Conservation (phyloP, 148 eudicot genomes). For the Camellia japonica region DNA sequence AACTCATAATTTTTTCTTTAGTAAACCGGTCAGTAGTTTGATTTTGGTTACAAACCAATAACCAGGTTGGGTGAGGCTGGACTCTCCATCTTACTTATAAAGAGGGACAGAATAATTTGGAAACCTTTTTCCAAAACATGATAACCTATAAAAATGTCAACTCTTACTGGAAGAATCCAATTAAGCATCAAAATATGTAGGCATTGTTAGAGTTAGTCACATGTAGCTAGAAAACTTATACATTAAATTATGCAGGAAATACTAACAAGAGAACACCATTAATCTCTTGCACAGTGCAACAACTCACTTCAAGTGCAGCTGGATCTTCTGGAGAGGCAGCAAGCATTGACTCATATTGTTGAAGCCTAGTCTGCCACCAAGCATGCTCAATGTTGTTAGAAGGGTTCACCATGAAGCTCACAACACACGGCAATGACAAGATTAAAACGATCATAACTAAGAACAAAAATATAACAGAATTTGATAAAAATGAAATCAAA, state of each 20-base stretch:
- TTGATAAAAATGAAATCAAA: background rate
- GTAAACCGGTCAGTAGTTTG: background rate
- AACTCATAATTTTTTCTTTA: background rate
- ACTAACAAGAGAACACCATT: background rate
- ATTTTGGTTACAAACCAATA: background rate
- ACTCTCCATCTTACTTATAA: background rate
- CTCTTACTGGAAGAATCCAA: background rate
- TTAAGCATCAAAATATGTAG: background rate
- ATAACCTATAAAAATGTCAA: background rate
- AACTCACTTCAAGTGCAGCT: slow-evolving; percentile 77
- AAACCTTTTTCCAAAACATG: slow-evolving; percentile 6
- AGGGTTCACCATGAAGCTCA: slow-evolving; percentile 2
- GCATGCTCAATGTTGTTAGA: slow-evolving; percentile 28
- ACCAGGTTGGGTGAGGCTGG: background rate
- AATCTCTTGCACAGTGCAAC: background rate
- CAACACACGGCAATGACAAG: background rate
- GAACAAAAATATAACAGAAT: background rate
- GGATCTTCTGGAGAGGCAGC: slow-evolving; percentile 69
- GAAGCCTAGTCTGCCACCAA: slow-evolving; percentile 63
- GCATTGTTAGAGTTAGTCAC: background rate
- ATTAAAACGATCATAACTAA: background rate
- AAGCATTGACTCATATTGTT: slow-evolving; percentile 67
- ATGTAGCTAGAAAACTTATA: background rate
- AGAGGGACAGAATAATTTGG: slow-evolving; percentile 2
- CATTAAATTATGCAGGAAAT: background rate